phyloP scores from a whole-genome alignment of 2,329 filamentous ascomycete species.

The Zalaria sp. region DNA sequence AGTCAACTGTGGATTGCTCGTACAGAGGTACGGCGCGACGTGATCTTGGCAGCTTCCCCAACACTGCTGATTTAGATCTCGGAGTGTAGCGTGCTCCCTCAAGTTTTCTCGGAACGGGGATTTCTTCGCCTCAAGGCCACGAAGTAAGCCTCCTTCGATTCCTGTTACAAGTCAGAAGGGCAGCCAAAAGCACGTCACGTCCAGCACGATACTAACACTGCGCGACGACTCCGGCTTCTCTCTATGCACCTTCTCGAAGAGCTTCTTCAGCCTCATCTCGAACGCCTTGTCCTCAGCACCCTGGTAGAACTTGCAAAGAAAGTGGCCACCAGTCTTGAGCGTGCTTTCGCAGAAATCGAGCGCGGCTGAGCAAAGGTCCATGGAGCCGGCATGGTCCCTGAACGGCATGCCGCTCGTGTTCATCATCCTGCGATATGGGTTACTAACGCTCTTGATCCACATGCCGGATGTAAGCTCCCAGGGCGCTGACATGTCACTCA shows the following conservation, averaged over 20 bases:
- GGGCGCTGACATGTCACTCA: slow-evolving; percentile 99
- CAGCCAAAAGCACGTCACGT: background rate
- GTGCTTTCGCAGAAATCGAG: slow-evolving; percentile 76
- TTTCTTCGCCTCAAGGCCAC: slow-evolving; percentile 55
- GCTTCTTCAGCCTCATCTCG: slow-evolving; percentile 56
- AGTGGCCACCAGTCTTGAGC: slow-evolving; percentile 68
- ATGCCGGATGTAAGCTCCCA: slow-evolving; percentile 71
- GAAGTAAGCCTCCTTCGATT: slow-evolving; percentile 77
- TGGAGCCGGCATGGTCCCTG: slow-evolving; percentile 82
- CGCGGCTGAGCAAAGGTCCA: slow-evolving; percentile 85
- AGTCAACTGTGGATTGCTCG: too few relatives aligned
- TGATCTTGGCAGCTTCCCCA: too few relatives aligned
- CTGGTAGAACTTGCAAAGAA: slow-evolving; percentile 97
- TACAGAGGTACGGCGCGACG: too few relatives aligned
- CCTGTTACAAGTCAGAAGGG: slow-evolving; percentile 33
- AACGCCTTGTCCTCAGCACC: slow-evolving; percentile 72
- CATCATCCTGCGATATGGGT: slow-evolving; percentile 97
- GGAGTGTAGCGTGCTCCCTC: too few relatives aligned
- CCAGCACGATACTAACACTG: slow-evolving; percentile 43
- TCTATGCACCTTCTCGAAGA: slow-evolving; percentile 69
- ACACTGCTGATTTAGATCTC: too few relatives aligned
- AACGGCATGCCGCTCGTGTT: slow-evolving; percentile 86
- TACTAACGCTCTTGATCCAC: slow-evolving; percentile 81
- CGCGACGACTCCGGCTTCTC: slow-evolving; percentile 89
- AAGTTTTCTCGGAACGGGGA: too few relatives aligned